Percentiles rank a stretch among this genome's conserved stretches.
Conservation (phyloP, 176 grass and related monocot genomes). For the Tillandsia fasciculata region DNA sequence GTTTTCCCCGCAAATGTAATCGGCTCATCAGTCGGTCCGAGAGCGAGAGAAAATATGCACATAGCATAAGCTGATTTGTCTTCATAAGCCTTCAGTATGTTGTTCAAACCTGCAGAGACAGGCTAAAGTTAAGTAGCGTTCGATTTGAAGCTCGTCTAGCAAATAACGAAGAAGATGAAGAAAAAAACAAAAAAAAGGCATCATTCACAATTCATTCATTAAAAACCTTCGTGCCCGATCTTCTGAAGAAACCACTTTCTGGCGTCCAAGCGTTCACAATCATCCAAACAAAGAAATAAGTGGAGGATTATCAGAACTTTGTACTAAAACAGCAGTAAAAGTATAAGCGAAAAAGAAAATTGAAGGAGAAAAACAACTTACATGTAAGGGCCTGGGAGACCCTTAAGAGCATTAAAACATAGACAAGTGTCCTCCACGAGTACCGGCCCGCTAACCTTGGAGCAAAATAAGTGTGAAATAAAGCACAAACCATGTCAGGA, state of each 20-base stretch:
- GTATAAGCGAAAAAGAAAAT: background rate
- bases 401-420: conserved; percentile 95
- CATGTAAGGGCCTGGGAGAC: conserved; percentile 96
- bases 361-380: conserved; percentile 37
- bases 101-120: conserved; percentile 67
- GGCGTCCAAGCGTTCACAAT: conserved; percentile 27
- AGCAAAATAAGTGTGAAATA: background rate
- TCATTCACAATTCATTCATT: background rate
- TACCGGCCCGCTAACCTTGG: conserved; percentile 79
- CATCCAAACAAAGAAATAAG: conserved; percentile 15
- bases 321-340: background rate
- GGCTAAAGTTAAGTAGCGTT: background rate
- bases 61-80: conserved; percentile 97
- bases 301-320: conserved; percentile 18
- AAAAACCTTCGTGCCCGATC: conserved; percentile 78
- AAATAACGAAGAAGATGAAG: conserved; percentile 2
- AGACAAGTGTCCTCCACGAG: conserved; percentile 95
- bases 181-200: background rate
- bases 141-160: background rate
- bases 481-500: background rate
- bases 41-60: conserved; percentile 95
- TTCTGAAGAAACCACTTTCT: conserved; percentile 98
- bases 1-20: conserved; percentile 87
- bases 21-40: conserved; percentile 72
- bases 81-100: conserved; percentile 80